Base-by-base conservation (phyloP, 2,329 filamentous ascomycete genomes). In the Aureobasidium sp. region DNA sequence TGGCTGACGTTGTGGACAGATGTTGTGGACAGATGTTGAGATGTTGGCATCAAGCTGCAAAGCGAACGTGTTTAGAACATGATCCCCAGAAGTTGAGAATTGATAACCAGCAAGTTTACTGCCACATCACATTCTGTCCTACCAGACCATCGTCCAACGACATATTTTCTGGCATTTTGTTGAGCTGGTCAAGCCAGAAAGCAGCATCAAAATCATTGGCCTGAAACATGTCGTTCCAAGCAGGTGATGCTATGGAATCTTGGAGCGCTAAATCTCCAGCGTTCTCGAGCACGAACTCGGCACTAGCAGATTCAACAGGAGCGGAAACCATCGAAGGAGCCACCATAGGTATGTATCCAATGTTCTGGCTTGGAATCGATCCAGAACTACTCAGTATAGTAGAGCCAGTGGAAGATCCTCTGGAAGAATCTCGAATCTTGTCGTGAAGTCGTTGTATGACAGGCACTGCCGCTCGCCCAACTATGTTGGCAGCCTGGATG, bases 141-240 rank as follows among this genome's bases (percentile, higher is more conserved):
- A 56, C 5, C 1, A 14, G 27, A 22, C 25, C 37, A 34, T 42
- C 37, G 22, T 42, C n/a, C 2, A 22, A 15, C 15, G 34, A 27
- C 17, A 34, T 44, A 8, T 22, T 31, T 22, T 34, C 37, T n/a
- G 52, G 39, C 17, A 56, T 15, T 5, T 22, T 56, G 39, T 31
- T 56, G 9, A 44, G n/a, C 27, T 56, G 52, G 1, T 56, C 52
- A 34, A 56, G 52, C 39, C 52, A 56, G 51, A 55, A 55, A 3
- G 51, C 8, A 31, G 51, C 51, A 31, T 55, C 51, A 9, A 55
- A 55, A 15, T 55, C 51, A 17, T 41, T 55, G 36, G 42, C 9
- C 25, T 41, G 36, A 12, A 25, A 39, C n/a, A 56, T 22, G 17
- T 56, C 37, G 27, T 11, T 44, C 52, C 52, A 56, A 34, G 39